phyloP scores from a whole-genome alignment of 139 green algal species.

The Tetraselmis chui region DNA sequence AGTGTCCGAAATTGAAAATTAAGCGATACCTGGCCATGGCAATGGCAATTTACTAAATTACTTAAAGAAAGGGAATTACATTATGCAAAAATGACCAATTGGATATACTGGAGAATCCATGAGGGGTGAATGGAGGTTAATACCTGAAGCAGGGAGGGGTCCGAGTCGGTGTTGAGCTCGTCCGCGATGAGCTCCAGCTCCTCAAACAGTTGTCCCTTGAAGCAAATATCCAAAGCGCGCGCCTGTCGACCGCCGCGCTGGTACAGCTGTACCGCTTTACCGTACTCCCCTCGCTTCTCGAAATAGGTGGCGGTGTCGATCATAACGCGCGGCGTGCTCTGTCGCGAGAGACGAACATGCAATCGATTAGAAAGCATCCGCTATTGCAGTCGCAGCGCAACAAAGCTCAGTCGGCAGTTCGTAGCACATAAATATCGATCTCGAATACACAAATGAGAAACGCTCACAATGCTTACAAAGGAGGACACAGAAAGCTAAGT shows the following conservation, averaged over 20 bases:
- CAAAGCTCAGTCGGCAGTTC: not conserved
- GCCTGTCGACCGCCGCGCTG: conserved; percentile 25
- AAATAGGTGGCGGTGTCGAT: conserved; percentile 51
- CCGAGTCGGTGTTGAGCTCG: conserved; percentile 26
- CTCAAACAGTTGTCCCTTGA: conserved; percentile 50
- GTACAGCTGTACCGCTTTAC: conserved; percentile 51
- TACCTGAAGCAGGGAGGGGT: conserved; percentile 18
- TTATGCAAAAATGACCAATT: too few relatives aligned
- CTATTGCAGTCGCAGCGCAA: not conserved
- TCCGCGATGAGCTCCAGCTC: conserved; percentile 55
- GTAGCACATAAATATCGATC: too few relatives aligned
- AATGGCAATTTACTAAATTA: too few relatives aligned
- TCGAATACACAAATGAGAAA: too few relatives aligned
- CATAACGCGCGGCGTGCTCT: conserved; percentile 43
- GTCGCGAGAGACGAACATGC: not conserved
- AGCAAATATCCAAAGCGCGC: conserved; percentile 60
- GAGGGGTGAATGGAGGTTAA: too few relatives aligned
- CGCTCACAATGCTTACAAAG: not conserved
- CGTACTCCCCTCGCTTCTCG: conserved; percentile 42
- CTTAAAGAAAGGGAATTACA: too few relatives aligned
- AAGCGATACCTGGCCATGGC: too few relatives aligned
- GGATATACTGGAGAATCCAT: too few relatives aligned
- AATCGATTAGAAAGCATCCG: not conserved
- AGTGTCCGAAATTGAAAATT: too few relatives aligned
- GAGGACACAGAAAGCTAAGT: conserved; percentile 1